phyloP scores from a whole-genome alignment of 139 green algal genomes.

The Trebouxia sp. region DNA sequence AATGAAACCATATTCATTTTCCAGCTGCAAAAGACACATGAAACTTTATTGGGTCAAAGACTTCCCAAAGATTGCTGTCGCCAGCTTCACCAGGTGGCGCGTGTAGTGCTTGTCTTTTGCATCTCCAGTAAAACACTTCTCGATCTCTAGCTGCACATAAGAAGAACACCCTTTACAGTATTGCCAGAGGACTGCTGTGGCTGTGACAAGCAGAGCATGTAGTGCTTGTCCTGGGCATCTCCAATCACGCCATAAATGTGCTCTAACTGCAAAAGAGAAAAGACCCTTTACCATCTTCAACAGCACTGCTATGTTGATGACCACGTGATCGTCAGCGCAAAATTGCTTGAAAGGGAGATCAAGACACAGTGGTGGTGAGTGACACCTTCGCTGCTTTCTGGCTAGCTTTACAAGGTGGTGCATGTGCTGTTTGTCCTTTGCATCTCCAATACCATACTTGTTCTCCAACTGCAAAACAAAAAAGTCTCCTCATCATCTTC shows the following conservation, averaged over 20 bases:
- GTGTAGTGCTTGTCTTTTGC: conserved; percentile 46
- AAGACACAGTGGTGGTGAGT: no score
- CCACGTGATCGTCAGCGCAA: no score
- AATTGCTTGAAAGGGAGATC: no score
- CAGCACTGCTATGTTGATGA: no score
- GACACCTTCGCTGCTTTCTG: no score
- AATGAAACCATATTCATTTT: conserved; percentile 71
- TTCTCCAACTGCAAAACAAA: conserved; percentile 67
- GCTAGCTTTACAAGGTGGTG: conserved; percentile 35
- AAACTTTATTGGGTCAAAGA: not conserved
- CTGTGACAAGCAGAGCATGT: conserved; percentile 45
- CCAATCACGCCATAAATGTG: conserved; percentile 68
- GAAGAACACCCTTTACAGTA: no score
- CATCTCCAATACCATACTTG: conserved; percentile 53
- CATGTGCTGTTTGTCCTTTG: conserved; percentile 46
- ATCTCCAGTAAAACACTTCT: conserved; percentile 53
- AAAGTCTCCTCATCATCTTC: no score
- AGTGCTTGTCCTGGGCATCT: conserved; percentile 38
- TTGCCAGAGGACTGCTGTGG: no score
- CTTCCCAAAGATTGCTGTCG: not conserved
- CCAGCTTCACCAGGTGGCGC: conserved; percentile 34
- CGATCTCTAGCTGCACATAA: conserved; percentile 65
- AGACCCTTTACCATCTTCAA: no score
- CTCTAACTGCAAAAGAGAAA: conserved; percentile 62
- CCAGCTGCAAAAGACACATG: conserved; percentile 42